Evolutionary conservation across 805 yeast genomes (phyloP), one percentile per base, ranked within the genome.

Genomic region (Hanseniaspora opuntiae): DNA sequence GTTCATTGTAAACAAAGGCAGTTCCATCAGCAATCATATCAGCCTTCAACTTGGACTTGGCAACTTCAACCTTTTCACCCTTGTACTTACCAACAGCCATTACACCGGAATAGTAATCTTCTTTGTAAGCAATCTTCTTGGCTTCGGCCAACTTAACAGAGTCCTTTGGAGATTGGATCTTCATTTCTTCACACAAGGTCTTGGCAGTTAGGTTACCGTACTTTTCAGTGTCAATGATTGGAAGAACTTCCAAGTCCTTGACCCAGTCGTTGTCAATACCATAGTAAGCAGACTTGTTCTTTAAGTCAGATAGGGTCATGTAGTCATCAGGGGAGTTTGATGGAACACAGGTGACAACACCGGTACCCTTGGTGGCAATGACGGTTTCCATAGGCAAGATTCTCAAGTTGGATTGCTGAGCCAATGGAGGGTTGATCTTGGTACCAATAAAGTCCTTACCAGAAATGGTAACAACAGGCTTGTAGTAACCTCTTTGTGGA

Each of bases 311-410:
- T 47, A 84, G 77, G 56, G 96, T 93, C 69, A 90, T 81, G 65
- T 63, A 93, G 73, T 93, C 98, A 73, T 93, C 98, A 57, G 98
- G 97, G 55, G 97, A 89, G 69, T 89, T 96, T n/a, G 96, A 83
- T 58, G 97, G 98, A 58, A 89, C 97, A 74, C 96, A 93, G 6
- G 97, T 90, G 55, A 93, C 98, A 45, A 93, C 97, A 74, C 97
- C 98, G 45, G 97, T 93, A 77, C 98, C 98, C 74, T 93, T 93
- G 54, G 81, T 75, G 40, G 95, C 94, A 67, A 90, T 75, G 54
- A 93, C 90, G 38, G 97, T 87, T 70, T 90, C 97, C 98, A 93
- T 93, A 61, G 98, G 98, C 59, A 93, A 76, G 55, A 93, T 84
- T 62, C 93, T 77, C 59, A 93, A 73, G 60, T 82, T 78, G 52